These are phyloP conservation scores for Axilococcus clingmanii DNA, from an alignment of 139 green algal species.

Conservation along the genomic window DNA sequence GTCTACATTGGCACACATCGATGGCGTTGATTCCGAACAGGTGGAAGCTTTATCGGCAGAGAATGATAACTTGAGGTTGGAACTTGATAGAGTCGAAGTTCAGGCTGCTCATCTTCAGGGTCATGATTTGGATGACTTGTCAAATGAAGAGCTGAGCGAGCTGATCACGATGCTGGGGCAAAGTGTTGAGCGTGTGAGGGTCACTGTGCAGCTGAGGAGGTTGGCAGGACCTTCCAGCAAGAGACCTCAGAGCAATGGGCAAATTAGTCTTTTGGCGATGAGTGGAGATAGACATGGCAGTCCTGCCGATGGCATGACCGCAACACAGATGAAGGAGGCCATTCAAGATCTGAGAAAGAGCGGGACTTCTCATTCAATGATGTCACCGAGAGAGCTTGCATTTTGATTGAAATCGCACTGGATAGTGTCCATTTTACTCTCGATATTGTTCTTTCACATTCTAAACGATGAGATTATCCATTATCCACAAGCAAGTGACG, in stretches of 20 bases:
- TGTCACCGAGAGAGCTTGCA: neutral
- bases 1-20: constrained; percentile 15
- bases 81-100: constrained; percentile 31
- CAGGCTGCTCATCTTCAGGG: constrained; percentile 42
- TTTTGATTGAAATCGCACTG: neutral
- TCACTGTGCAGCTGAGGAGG: constrained; percentile 40
- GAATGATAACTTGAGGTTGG: constrained; percentile 21
- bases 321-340: neutral
- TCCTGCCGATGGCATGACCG: neutral
- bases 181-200: constrained; percentile 38
- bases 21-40: constrained; percentile 17
- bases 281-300: neutral
- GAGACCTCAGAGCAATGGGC: constrained; percentile 7
- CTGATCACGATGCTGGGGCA: constrained; percentile 31
- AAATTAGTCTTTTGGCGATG: neutral
- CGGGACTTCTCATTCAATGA: neutral
- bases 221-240: no score
- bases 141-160: constrained; percentile 26
- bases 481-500: no score
- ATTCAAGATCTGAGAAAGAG: neutral
- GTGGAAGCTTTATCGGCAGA: constrained; percentile 24
- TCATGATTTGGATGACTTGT: constrained; percentile 35
- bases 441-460: no score
- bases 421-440: no score
- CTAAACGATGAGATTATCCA: no score